Percentiles rank a stretch among this genome's conserved stretches.
phyloP scores from a whole-genome alignment of 2,329 filamentous ascomycete genomes.

The Diplocarpon mali region DNA sequence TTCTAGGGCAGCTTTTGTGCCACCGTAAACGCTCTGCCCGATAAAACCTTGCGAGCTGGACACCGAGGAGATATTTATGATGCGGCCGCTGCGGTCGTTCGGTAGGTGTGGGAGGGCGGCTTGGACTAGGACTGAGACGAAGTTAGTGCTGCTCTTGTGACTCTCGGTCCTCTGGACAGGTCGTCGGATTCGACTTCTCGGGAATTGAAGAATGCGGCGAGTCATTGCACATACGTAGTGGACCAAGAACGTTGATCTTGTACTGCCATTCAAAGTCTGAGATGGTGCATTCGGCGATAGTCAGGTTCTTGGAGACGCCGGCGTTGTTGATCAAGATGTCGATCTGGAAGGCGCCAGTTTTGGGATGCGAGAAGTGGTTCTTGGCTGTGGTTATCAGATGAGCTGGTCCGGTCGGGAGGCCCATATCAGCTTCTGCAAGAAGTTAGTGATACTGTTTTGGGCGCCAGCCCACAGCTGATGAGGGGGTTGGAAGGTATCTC shows the following conservation, averaged over 20 bases:
- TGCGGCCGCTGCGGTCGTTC: conserved; percentile 51
- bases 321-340: conserved; percentile 88
- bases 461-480: too few relatives aligned
- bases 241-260: conserved; percentile 72
- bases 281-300: conserved; percentile 48
- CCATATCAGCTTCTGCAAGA: conserved; percentile 53
- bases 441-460: not conserved
- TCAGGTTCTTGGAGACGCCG: conserved; percentile 56
- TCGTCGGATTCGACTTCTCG: too few relatives aligned
- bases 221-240: conserved; percentile 35
- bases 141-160: too few relatives aligned
- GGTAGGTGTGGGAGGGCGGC: conserved; percentile 60
- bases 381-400: conserved; percentile 47
- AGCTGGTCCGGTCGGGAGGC: conserved; percentile 46
- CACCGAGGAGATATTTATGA: conserved; percentile 51
- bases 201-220: too few relatives aligned
- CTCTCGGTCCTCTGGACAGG: too few relatives aligned
- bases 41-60: conserved; percentile 45
- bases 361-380: conserved; percentile 44
- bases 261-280: conserved; percentile 63
- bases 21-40: conserved; percentile 50
- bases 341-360: conserved; percentile 45
- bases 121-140: conserved; percentile 49
- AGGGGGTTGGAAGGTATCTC: too few relatives aligned
- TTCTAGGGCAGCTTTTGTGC: conserved; percentile 56